A percentile compares a stretch with the other conserved stretches of the same genome.
phyloP scores from a whole-genome alignment of 2,329 filamentous ascomycete species.

The Ceratocystis diversiconidia region DNA sequence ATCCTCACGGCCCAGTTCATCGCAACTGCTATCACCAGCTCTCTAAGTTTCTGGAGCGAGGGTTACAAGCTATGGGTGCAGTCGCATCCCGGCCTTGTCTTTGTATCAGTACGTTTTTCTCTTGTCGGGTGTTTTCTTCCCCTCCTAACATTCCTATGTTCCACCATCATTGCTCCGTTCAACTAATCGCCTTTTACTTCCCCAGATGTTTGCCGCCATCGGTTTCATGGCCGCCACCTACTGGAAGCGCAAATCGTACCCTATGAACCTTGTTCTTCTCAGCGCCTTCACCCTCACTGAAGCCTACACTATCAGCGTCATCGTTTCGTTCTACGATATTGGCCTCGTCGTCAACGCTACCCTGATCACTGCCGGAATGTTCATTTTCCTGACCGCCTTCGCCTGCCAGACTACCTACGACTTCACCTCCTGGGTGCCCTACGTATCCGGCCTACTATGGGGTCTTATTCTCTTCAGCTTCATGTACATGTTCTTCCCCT shows the following conservation, averaged over 20 bases:
- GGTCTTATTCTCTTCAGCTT: conserved; percentile 83
- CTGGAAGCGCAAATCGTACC: conserved; percentile 94
- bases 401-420: conserved; percentile 97
- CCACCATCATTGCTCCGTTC: not conserved
- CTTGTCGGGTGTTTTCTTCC: not conserved
- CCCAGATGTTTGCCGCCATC: conserved; percentile 51
- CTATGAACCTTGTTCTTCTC: conserved; percentile 87
- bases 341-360: conserved; percentile 80
- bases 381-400: conserved; percentile 68
- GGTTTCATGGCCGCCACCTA: conserved; percentile 76
- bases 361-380: conserved; percentile 71
- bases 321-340: conserved; percentile 79
- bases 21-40: conserved; percentile 65
- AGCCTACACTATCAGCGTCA: conserved; percentile 83
- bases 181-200: conserved; percentile 31
- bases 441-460: conserved; percentile 84
- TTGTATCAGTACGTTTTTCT: conserved; percentile 49
- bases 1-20: conserved; percentile 93
- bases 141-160: not conserved
- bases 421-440: conserved; percentile 94
- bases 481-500: conserved; percentile 79
- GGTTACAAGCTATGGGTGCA: conserved; percentile 82
- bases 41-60: conserved; percentile 69
- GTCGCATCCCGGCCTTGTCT: conserved; percentile 67
- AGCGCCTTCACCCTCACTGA: conserved; percentile 79